Conservation (phyloP, 1,139 yeast species). For the Arxiozyma heterogenica region DNA sequence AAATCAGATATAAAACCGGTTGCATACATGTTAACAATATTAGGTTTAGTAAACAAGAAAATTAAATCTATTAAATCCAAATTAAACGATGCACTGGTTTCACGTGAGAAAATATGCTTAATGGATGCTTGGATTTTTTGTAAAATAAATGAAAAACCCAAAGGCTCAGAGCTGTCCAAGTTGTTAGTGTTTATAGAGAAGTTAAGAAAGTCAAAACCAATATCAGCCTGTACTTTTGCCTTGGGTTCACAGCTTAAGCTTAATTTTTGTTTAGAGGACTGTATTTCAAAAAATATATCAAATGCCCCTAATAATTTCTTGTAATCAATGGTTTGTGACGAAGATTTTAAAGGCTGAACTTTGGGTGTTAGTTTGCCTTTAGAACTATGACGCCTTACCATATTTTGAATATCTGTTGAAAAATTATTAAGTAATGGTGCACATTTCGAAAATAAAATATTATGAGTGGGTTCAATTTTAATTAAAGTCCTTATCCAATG, state of each 20-base stretch:
- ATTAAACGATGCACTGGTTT: slow-evolving; percentile 66
- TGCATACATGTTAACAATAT: slow-evolving; percentile 37
- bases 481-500: slow-evolving; percentile 26
- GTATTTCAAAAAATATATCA: slow-evolving; percentile 56
- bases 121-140: slow-evolving; percentile 56
- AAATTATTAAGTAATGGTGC: slow-evolving; percentile 69
- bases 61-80: slow-evolving; percentile 43
- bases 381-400: slow-evolving; percentile 30
- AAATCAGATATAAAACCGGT: slow-evolving; percentile 51
- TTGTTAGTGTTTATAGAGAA: slow-evolving; percentile 50
- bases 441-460: slow-evolving; percentile 60
- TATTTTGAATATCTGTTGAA: slow-evolving; percentile 35
- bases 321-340: slow-evolving; percentile 29
- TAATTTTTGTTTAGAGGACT: slow-evolving; percentile 63
- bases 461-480: slow-evolving; percentile 48
- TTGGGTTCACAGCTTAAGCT: slow-evolving; percentile 85
- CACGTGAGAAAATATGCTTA: slow-evolving; percentile 86
- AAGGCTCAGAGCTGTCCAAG: slow-evolving; percentile 34
- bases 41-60: slow-evolving; percentile 36
- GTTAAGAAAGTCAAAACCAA: slow-evolving; percentile 58
- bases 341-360: slow-evolving; percentile 6
- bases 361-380: slow-evolving; percentile 7
- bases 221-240: slow-evolving; percentile 83
- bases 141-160: slow-evolving; percentile 40
- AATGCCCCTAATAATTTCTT: slow-evolving; percentile 40